A percentile compares a stretch with the other conserved stretches of the same genome.
phyloP scores from a whole-genome alignment of 345 rosid genomes.

The Bruguiera gymnorhiza region DNA sequence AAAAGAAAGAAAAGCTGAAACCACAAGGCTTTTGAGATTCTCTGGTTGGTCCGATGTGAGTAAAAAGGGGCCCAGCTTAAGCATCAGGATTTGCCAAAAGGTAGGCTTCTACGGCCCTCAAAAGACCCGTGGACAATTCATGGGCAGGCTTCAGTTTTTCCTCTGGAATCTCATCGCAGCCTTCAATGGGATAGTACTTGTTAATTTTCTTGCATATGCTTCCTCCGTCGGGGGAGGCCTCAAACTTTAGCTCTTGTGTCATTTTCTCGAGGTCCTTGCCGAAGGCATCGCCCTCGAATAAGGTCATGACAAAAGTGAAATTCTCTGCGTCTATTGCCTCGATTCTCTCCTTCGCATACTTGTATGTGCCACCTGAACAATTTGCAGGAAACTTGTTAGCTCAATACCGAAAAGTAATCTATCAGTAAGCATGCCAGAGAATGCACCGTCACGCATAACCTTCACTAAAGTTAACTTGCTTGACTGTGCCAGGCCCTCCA shows the following conservation, averaged over 20 bases:
- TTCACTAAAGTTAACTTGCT: constrained; percentile 29
- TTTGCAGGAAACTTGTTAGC: neutral
- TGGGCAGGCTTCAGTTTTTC: constrained; percentile 16
- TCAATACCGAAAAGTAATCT: neutral
- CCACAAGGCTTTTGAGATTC: too few species aligned
- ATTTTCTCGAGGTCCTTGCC: constrained; percentile 28
- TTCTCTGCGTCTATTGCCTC: constrained; percentile 42
- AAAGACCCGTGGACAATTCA: constrained; percentile 14
- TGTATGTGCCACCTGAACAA: constrained; percentile 25
- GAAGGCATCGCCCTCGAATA: constrained; percentile 33
- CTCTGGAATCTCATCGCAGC: neutral
- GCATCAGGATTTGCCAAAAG: constrained; percentile 23
- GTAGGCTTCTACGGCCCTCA: constrained; percentile 25
- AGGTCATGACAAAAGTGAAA: constrained; percentile 19
- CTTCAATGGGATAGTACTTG: constrained; percentile 18
- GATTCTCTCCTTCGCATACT: constrained; percentile 31
- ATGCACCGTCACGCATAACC: neutral
- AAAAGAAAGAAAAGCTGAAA: too few species aligned
- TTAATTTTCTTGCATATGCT: constrained; percentile 34
- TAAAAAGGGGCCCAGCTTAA: neutral
- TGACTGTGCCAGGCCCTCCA: constrained; percentile 41
- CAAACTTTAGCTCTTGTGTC: constrained; percentile 28
- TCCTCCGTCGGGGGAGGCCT: constrained; percentile 25
- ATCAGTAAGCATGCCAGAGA: neutral
- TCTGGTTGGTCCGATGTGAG: too few species aligned